Evolutionary conservation across 352 stramenopile genomes (phyloP).

Genomic region (Blastocystis sp.): DNA sequence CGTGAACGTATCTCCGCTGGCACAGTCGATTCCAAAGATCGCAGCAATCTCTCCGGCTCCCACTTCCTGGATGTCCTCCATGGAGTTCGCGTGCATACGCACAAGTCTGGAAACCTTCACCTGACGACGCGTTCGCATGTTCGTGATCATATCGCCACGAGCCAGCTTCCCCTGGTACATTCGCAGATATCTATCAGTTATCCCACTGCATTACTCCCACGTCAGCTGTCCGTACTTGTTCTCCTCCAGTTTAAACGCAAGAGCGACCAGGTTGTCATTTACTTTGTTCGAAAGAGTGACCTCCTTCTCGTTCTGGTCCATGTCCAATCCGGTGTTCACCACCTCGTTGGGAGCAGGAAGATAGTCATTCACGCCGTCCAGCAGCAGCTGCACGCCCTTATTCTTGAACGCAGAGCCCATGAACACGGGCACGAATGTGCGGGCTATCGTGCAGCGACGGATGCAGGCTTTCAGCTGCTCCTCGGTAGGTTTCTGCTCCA

Average conservation of each 20-base stretch:
- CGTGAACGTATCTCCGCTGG: slow-evolving; percentile 93
- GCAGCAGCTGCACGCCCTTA: slow-evolving; percentile 79
- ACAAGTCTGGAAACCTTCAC: slow-evolving; percentile 78
- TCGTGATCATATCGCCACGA: slow-evolving; percentile 76
- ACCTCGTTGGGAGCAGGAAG: slow-evolving; percentile 86
- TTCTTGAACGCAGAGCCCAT: slow-evolving; percentile 92
- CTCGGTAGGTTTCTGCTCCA: slow-evolving; percentile 85
- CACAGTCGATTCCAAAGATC: slow-evolving; percentile 98
- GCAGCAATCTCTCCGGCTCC: slow-evolving; percentile 88
- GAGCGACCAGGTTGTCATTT: slow-evolving; percentile 82
- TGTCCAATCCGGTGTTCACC: slow-evolving; percentile 88
- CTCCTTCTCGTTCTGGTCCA: slow-evolving; percentile 80
- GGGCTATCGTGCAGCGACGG: slow-evolving; percentile 84
- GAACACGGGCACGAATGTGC: slow-evolving; percentile 96
- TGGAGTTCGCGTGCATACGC: slow-evolving; percentile 98
- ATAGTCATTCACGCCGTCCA: slow-evolving; percentile 94
- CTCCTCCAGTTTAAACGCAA: slow-evolving; percentile 99
- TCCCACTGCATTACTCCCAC: slow-evolving; percentile 86
- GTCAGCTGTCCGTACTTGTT: slow-evolving; percentile 95
- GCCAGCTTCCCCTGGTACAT: slow-evolving; percentile 72
- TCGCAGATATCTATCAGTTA: slow-evolving; percentile 62
- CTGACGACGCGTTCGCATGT: slow-evolving; percentile 68
- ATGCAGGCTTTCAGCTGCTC: slow-evolving; percentile 87
- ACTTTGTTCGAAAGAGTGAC: slow-evolving; percentile 78
- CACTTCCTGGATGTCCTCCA: slow-evolving; percentile 93